Percentiles rank a stretch among this genome's conserved stretches.
These are phyloP conservation scores for Penicillium roqueforti DNA, from an alignment of 495 filamentous ascomycete genomes.

Conservation along the genomic window DNA sequence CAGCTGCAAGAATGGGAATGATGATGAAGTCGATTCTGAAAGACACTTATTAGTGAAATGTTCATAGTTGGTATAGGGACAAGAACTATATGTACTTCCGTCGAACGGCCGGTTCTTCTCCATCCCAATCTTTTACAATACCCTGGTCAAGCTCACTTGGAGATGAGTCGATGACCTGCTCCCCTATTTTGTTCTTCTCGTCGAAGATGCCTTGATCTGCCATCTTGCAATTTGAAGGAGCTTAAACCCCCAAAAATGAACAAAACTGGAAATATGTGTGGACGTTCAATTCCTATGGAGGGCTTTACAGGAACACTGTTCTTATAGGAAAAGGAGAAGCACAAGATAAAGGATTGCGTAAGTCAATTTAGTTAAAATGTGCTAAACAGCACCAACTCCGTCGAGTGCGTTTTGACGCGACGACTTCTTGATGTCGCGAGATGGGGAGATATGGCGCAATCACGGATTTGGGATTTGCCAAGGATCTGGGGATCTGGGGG, in stretches of 20 bases:
- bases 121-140: constrained; percentile 35
- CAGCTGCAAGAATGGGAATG: constrained; percentile 50
- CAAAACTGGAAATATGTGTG: not conserved
- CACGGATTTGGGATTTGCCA: constrained; percentile 9
- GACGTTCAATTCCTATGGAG: not conserved
- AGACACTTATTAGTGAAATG: not conserved
- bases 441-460: constrained; percentile 26
- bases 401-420: too few species aligned
- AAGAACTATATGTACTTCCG: constrained; percentile 26
- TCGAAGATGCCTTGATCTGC: not conserved
- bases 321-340: not conserved
- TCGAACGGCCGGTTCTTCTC: constrained; percentile 24
- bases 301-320: not conserved
- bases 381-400: too few species aligned
- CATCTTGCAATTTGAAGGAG: not conserved
- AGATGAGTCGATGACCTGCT: constrained; percentile 11
- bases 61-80: not conserved
- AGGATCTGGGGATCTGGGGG: not conserved
- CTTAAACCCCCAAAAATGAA: not conserved
- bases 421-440: constrained; percentile 17
- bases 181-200: constrained; percentile 11
- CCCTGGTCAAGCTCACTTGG: constrained; percentile 16
- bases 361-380: not conserved
- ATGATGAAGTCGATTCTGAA: constrained; percentile 48
- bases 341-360: not conserved